Percentiles rank a stretch among this genome's conserved stretches.
phyloP scores from a whole-genome alignment of 2,329 filamentous ascomycete genomes.

The Sporothrix dimorphospora region DNA sequence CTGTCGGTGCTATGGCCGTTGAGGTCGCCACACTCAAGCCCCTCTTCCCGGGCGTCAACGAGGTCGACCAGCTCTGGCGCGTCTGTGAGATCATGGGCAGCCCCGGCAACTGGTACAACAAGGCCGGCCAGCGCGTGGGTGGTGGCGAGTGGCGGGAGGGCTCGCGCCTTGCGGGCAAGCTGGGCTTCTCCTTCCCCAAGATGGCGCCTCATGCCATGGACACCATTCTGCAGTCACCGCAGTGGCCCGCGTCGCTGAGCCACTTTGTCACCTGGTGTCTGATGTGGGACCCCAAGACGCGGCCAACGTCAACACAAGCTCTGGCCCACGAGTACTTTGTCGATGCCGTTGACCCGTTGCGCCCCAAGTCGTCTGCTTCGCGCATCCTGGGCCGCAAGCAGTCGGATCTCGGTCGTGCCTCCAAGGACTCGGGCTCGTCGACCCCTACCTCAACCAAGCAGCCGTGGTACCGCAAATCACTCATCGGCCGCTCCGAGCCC shows the following conservation, averaged over 20 bases:
- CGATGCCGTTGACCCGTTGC: constrained; percentile 87
- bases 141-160: constrained; percentile 98
- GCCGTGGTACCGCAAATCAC: constrained; percentile 95
- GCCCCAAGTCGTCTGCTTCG: constrained; percentile 88
- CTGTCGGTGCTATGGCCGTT: constrained; percentile 96
- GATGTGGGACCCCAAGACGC: constrained; percentile 95
- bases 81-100: constrained; percentile 99
- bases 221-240: constrained; percentile 83
- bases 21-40: constrained; percentile 97
- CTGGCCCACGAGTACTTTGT: constrained; percentile 92
- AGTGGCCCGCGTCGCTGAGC: constrained; percentile 86
- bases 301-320: constrained; percentile 92
- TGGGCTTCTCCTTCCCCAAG: constrained; percentile 98
- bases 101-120: constrained; percentile 97
- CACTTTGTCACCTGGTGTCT: constrained; percentile 98
- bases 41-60: constrained; percentile 94
- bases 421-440: constrained; percentile 63
- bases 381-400: constrained; percentile 86
- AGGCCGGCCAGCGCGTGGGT: constrained; percentile 80
- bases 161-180: constrained; percentile 86
- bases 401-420: constrained; percentile 73
- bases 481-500: constrained; percentile 78
- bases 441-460: constrained; percentile 75
- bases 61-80: constrained; percentile 98
- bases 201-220: constrained; percentile 98